Conservation (phyloP, 306 rosid genomes). For the Lithocarpus polystachyus region DNA sequence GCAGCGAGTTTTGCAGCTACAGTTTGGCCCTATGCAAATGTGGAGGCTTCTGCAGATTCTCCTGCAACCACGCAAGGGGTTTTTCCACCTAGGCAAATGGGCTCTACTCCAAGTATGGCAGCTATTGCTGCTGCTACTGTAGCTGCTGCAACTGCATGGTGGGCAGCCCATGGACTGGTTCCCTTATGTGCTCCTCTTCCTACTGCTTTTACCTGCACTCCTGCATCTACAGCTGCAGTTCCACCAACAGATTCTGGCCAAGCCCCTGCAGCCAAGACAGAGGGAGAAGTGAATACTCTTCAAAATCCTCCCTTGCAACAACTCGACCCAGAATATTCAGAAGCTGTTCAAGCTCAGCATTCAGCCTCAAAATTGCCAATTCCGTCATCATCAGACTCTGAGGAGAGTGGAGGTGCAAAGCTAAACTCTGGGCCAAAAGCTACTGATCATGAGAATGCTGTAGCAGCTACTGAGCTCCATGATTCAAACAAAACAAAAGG, state of each 20-base stretch:
- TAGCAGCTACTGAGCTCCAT: conserved; percentile 47
- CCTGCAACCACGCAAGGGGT: conserved; percentile 46
- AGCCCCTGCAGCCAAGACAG: conserved; percentile 39
- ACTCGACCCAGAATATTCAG: conserved; percentile 43
- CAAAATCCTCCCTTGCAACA: conserved; percentile 46
- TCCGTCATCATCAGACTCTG: conserved; percentile 49
- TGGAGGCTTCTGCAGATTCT: conserved; percentile 50
- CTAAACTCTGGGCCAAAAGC: conserved; percentile 41
- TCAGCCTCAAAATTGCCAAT: conserved; percentile 55
- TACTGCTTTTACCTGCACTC: conserved; percentile 52
- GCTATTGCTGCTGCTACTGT: conserved; percentile 86
- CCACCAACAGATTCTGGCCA: conserved; percentile 45
- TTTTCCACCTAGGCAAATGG: conserved; percentile 52
- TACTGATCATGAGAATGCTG: conserved; percentile 42
- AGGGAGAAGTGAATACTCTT: conserved; percentile 39
- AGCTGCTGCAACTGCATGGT: conserved; percentile 98
- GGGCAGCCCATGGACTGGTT: conserved; percentile 91
- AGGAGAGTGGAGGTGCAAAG: conserved; percentile 57
- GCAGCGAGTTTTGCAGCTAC: conserved; percentile 83
- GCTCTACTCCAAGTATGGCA: conserved; percentile 63
- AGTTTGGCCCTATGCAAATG: conserved; percentile 69
- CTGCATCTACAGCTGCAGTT: conserved; percentile 43
- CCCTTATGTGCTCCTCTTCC: conserved; percentile 81
- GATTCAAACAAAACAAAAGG: conserved; percentile 50
- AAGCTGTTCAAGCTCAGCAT: conserved; percentile 51